Conservation (phyloP, 2,329 filamentous ascomycete genomes). For the Aaosphaeria pasadenensis region DNA sequence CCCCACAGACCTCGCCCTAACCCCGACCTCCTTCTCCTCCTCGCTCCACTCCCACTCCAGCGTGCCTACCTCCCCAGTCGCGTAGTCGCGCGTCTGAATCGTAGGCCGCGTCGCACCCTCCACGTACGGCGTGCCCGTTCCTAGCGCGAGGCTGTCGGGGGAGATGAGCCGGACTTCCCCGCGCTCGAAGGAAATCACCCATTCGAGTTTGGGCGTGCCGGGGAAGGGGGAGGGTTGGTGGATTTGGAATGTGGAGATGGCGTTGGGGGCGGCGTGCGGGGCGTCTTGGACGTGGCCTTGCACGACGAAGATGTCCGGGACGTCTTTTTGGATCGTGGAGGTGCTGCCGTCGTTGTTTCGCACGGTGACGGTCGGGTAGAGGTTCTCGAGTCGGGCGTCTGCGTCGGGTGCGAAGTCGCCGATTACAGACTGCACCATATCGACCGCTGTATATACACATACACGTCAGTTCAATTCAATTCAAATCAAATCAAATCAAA, state of each 20-base stretch:
- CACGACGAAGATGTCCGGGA: slow-evolving; percentile 45
- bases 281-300: slow-evolving; percentile 25
- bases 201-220: slow-evolving; percentile 46
- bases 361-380: slow-evolving; percentile 40
- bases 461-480: not conserved
- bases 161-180: slow-evolving; percentile 34
- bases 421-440: slow-evolving; percentile 46
- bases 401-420: slow-evolving; percentile 41
- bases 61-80: slow-evolving; percentile 42
- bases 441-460: slow-evolving; percentile 25
- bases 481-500: not conserved
- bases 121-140: slow-evolving; percentile 15
- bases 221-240: slow-evolving; percentile 51
- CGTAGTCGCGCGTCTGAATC: slow-evolving; percentile 52
- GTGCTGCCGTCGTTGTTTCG: slow-evolving; percentile 7
- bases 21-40: slow-evolving; percentile 25
- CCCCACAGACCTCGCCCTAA: slow-evolving; percentile 15
- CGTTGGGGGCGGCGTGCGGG: slow-evolving; percentile 31
- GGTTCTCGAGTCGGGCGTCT: slow-evolving; percentile 44
- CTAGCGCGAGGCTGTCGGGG: slow-evolving; percentile 8
- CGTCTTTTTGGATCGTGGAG: slow-evolving; percentile 30
- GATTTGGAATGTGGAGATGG: slow-evolving; percentile 45
- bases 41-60: slow-evolving; percentile 42
- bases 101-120: slow-evolving; percentile 31
- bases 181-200: slow-evolving; percentile 49